Conservation (phyloP, 78 protist species). For the Mantamonas sphyraenae region DNA sequence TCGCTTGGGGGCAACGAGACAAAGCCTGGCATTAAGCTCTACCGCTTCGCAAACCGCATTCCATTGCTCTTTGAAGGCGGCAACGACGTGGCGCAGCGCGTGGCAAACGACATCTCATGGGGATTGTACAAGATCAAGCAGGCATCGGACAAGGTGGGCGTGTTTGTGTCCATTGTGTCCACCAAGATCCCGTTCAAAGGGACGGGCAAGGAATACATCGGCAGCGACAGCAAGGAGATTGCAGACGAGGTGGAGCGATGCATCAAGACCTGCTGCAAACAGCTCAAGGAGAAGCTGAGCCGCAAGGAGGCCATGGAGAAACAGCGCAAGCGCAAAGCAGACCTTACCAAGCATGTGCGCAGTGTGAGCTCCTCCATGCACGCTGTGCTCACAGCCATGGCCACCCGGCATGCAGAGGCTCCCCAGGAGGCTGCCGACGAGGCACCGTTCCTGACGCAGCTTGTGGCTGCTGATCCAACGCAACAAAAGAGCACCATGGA, state of each 20-base stretch:
- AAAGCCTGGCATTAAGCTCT: conserved; percentile 34
- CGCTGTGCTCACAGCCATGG: background rate
- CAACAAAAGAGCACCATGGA: too few species aligned
- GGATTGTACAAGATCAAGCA: background rate
- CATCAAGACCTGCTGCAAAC: background rate
- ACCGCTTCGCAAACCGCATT: conserved; percentile 50
- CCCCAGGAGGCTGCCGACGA: too few species aligned
- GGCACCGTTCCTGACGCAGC: too few species aligned
- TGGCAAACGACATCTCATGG: conserved; percentile 4
- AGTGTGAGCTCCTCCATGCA: background rate
- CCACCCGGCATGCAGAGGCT: background rate
- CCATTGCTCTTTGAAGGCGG: conserved; percentile 55
- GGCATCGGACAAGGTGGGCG: conserved; percentile 34
- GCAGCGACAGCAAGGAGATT: conserved; percentile 30
- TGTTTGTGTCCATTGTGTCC: conserved; percentile 48
- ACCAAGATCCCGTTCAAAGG: conserved; percentile 67
- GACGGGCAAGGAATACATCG: conserved; percentile 59
- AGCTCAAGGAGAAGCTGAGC: background rate
- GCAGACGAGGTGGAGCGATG: conserved; percentile 7
- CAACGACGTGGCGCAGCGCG: conserved; percentile 25
- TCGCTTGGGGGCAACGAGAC: conserved; percentile 28
- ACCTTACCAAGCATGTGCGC: conserved; percentile 3
- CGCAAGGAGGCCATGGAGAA: background rate
- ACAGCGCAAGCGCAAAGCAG: background rate
- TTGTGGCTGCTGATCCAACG: too few species aligned